Evolutionary conservation across 345 rosid genomes (phyloP).

Genomic region (Rhizophora mangle): DNA sequence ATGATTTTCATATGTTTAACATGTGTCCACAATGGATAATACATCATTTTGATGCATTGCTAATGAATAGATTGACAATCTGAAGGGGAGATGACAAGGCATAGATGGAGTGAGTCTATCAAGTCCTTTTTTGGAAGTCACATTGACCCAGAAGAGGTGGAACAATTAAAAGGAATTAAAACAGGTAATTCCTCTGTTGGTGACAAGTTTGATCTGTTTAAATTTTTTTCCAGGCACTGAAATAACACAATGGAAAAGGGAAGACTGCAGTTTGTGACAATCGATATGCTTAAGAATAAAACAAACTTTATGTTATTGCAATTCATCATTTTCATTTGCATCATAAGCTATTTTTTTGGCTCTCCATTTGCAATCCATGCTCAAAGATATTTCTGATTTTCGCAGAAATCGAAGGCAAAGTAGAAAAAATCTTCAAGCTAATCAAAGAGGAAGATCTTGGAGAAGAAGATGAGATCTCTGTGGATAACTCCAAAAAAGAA

Average conservation of each 20-base stretch:
- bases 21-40: constrained; percentile 30
- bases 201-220: background rate
- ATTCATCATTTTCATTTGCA: too few relatives aligned
- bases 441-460: constrained; percentile 55
- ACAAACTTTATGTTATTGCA: too few relatives aligned
- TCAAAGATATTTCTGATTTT: constrained; percentile 10
- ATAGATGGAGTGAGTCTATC: constrained; percentile 50
- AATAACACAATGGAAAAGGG: background rate
- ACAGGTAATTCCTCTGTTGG: constrained; percentile 41
- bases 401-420: constrained; percentile 78
- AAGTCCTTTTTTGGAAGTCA: constrained; percentile 68
- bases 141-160: constrained; percentile 64
- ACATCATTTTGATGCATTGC: constrained; percentile 17
- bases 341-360: too few relatives aligned
- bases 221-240: background rate
- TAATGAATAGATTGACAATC: constrained; percentile 17
- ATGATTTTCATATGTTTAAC: constrained; percentile 11
- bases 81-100: constrained; percentile 55
- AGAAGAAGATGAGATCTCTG: constrained; percentile 43
- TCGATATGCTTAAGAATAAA: too few relatives aligned
- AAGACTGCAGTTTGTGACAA: background rate
- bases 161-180: constrained; percentile 69
- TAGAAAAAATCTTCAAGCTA: constrained; percentile 63
- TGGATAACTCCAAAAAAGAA: constrained; percentile 41
- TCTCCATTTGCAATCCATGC: background rate